Percentiles rank a stretch among this genome's conserved stretches.
Evolutionary conservation across 2,329 filamentous ascomycete genomes (phyloP).

Genomic region (Eutypella sp.): DNA sequence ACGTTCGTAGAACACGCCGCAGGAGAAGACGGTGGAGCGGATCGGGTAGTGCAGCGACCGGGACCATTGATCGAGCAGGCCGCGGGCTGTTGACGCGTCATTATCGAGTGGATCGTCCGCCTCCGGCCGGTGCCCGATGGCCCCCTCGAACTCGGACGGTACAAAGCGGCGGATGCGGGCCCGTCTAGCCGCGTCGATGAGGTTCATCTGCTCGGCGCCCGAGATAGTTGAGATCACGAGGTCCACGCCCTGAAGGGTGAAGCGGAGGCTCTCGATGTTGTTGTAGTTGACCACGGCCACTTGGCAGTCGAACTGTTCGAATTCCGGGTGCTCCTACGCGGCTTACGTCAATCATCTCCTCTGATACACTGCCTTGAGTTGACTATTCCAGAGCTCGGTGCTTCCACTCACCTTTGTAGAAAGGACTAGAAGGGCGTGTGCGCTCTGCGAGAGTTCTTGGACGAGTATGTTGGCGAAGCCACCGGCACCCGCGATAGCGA

Average conservation of each 20-base stretch:
- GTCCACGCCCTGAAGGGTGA: conserved; percentile 66
- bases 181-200: conserved; percentile 66
- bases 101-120: conserved; percentile 55
- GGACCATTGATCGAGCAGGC: conserved; percentile 43
- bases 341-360: too few species aligned
- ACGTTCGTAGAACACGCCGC: conserved; percentile 71
- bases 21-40: conserved; percentile 66
- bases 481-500: conserved; percentile 58
- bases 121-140: conserved; percentile 47
- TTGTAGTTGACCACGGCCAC: conserved; percentile 65
- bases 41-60: conserved; percentile 45
- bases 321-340: conserved; percentile 48
- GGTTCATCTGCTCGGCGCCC: conserved; percentile 59
- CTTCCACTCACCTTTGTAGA: conserved; percentile 49
- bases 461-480: conserved; percentile 54
- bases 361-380: too few species aligned
- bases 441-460: conserved; percentile 56
- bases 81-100: conserved; percentile 50
- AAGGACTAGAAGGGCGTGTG: conserved; percentile 65
- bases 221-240: conserved; percentile 71
- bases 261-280: conserved; percentile 52
- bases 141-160: conserved; percentile 71
- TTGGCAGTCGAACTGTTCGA: conserved; percentile 55
- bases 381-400: conserved; percentile 7
- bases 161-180: conserved; percentile 64